Evolutionary conservation across 2,329 filamentous ascomycete genomes (phyloP).

Genomic region (Thielaviopsis ethacetica): DNA sequence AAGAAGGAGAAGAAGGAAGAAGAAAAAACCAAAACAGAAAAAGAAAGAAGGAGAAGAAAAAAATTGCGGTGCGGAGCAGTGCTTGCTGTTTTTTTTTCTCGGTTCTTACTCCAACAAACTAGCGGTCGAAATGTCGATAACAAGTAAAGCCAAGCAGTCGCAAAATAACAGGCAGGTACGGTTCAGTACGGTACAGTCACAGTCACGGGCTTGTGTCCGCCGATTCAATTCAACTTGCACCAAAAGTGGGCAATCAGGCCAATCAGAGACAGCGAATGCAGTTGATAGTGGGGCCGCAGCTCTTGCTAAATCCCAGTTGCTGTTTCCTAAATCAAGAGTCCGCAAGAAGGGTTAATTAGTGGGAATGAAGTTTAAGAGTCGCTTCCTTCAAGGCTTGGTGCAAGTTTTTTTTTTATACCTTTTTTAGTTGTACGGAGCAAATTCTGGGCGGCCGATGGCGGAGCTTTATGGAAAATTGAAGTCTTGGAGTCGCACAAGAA

Average conservation of each 20-base stretch:
- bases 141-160: background rate
- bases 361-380: background rate
- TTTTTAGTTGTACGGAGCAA: background rate
- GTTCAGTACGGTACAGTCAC: background rate
- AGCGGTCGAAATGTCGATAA: background rate
- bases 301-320: background rate
- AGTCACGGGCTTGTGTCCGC: background rate
- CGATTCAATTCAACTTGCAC: background rate
- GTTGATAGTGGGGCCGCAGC: background rate
- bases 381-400: background rate
- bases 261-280: background rate
- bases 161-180: background rate
- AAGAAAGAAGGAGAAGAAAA: background rate
- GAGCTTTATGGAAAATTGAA: background rate
- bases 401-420: background rate
- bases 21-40: background rate
- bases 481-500: too few relatives aligned
- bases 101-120: background rate
- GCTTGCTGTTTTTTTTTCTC: background rate
- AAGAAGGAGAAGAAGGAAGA: background rate
- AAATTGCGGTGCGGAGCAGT: background rate
- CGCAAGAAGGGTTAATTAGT: background rate
- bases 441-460: constrained; percentile 1
- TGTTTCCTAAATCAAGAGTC: background rate
- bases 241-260: background rate